Conservation (phyloP, 2,329 filamentous ascomycete species). For the Hymenoscyphus scutula region DNA sequence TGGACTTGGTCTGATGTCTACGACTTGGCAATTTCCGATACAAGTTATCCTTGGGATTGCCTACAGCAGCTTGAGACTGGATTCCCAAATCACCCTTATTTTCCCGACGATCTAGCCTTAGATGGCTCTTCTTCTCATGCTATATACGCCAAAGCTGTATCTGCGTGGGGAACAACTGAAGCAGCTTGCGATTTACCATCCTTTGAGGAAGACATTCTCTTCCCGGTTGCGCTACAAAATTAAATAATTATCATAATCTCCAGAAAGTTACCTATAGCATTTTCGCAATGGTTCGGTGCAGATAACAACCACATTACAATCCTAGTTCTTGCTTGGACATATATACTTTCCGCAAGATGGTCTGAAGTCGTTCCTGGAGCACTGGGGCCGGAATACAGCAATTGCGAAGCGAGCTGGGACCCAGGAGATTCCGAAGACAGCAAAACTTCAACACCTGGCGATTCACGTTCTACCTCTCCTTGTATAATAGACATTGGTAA, state of each 20-base stretch:
- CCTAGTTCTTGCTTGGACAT: constrained; percentile 34
- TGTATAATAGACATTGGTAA: constrained; percentile 27
- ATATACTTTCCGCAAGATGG: constrained; percentile 36
- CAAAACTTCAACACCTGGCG: constrained; percentile 10
- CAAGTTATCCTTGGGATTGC: constrained; percentile 20
- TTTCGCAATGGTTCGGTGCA: constrained; percentile 14
- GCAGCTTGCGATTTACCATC: constrained; percentile 25
- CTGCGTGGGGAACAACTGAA: constrained; percentile 25
- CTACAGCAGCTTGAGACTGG: constrained; percentile 16
- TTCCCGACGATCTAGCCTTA: constrained; percentile 25
- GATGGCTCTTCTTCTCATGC: constrained; percentile 28
- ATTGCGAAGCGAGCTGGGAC: constrained; percentile 22
- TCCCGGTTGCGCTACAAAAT: constrained; percentile 26
- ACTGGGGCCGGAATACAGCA: constrained; percentile 22
- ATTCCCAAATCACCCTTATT: constrained; percentile 26
- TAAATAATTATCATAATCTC: constrained; percentile 21
- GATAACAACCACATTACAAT: constrained; percentile 26
- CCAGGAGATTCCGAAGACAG: constrained; percentile 9
- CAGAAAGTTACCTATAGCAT: constrained; percentile 23
- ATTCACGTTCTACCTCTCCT: constrained; percentile 2
- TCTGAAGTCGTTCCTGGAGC: constrained; percentile 34
- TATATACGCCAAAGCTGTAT: constrained; percentile 23
- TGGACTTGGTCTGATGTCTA: constrained; percentile 31
- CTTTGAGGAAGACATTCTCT: constrained; percentile 28
- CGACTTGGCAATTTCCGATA: constrained; percentile 22